Percentiles rank a stretch among this genome's conserved stretches.
Conservation (phyloP, 805 yeast species). For the Hanseniaspora vineae region DNA sequence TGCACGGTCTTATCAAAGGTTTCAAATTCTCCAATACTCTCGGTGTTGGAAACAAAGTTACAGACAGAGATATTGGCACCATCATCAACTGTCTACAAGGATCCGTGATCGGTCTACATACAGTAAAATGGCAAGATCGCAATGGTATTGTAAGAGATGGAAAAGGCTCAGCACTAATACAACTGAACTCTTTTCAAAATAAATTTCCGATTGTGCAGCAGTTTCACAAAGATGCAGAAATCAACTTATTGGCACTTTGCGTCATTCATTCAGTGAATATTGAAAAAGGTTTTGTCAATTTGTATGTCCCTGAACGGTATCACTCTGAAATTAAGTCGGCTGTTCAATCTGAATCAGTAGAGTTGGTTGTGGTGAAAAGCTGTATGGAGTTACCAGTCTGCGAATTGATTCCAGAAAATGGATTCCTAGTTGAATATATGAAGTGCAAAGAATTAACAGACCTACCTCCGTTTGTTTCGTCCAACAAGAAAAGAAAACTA, state of each 20-base stretch:
- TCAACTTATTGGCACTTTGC: slow-evolving; percentile 37
- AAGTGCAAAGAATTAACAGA: slow-evolving; percentile 4
- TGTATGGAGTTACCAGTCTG: slow-evolving; percentile 52
- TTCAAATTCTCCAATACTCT: not conserved
- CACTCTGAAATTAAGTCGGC: slow-evolving; percentile 8
- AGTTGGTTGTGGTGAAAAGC: slow-evolving; percentile 42
- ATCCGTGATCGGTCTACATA: not conserved
- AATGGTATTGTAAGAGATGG: not conserved
- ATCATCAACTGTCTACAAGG: not conserved
- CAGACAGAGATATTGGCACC: not conserved
- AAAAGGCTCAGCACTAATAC: not conserved
- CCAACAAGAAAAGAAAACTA: slow-evolving; percentile 21
- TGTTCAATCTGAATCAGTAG: slow-evolving; percentile 11
- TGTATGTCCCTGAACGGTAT: slow-evolving; percentile 38
- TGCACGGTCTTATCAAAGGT: not conserved
- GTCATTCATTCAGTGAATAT: slow-evolving; percentile 55
- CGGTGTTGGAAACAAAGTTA: not conserved
- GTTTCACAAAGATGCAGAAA: not conserved
- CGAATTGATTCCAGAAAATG: slow-evolving; percentile 31
- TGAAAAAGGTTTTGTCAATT: slow-evolving; percentile 28
- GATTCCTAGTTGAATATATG: slow-evolving; percentile 10
- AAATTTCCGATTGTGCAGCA: slow-evolving; percentile 6
- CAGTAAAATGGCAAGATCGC: not conserved
- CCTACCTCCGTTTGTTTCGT: slow-evolving; percentile 33
- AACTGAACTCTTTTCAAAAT: not conserved